phyloP scores from a whole-genome alignment of 352 stramenopile genomes.

The Phytophthora syringae region DNA sequence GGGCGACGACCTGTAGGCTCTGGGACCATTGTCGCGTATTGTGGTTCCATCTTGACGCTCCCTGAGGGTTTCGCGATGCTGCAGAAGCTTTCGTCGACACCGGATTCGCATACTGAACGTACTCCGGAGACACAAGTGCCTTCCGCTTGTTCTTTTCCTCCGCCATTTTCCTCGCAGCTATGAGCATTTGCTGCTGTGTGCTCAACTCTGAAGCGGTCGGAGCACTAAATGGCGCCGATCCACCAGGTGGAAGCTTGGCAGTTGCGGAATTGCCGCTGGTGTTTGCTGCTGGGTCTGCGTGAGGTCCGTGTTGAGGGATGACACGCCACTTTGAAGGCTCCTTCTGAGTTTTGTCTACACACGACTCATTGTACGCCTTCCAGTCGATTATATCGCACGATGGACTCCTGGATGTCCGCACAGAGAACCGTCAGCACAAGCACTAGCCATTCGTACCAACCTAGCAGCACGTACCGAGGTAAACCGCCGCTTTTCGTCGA shows the following conservation, averaged over 20 bases:
- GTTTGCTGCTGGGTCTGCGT: conserved; percentile 46
- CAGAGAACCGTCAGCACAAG: background rate
- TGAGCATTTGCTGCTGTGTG: conserved; percentile 51
- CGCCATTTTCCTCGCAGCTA: conserved; percentile 47
- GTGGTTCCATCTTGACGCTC: conserved; percentile 39
- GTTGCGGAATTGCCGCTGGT: conserved; percentile 5
- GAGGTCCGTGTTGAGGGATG: conserved; percentile 79
- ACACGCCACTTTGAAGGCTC: conserved; percentile 74
- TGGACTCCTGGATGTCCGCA: conserved; percentile 40
- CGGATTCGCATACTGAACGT: conserved; percentile 70
- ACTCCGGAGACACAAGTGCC: conserved; percentile 82
- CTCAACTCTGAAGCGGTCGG: conserved; percentile 22
- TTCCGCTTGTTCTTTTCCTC: conserved; percentile 88
- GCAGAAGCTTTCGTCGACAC: conserved; percentile 11
- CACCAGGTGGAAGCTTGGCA: conserved; percentile 37
- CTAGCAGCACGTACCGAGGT: conserved; percentile 34
- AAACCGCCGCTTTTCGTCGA: conserved; percentile 25
- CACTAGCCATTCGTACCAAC: background rate
- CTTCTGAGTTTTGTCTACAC: conserved; percentile 62
- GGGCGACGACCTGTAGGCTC: conserved; percentile 67
- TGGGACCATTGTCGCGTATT: conserved; percentile 60
- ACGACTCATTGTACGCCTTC: conserved; percentile 85
- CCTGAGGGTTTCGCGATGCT: conserved; percentile 6
- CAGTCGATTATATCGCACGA: conserved; percentile 87
- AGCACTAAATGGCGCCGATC: background rate